Evolutionary conservation across 108 stramenopile species (phyloP), one percentile per base, ranked within the genome.

Genomic region (Conticribra guillardii): DNA sequence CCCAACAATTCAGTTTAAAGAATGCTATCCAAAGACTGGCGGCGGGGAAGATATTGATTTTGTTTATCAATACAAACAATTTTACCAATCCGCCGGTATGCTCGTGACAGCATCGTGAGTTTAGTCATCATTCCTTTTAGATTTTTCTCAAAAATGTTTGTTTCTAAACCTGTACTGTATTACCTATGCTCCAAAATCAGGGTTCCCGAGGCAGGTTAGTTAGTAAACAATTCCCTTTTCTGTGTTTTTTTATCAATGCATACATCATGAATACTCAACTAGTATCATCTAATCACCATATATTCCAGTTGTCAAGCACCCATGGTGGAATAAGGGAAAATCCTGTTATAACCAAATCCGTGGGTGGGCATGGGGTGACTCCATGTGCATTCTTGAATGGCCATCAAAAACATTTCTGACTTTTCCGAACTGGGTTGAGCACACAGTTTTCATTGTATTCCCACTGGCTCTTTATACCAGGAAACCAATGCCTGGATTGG

Each of bases 41-140:
- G 87, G 84, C 15, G 82, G 84, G 18, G 84, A 84, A 30, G 82
- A 83, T 48, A 78, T 83, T 53, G 85, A 84, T 44, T 72, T 84
- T 37, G 76, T 73, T 28, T 76, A 64, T 57, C 80, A 78, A 54
- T 74, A 29, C 54, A 78, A 79, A 68, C 14, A 66, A 14, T 65
- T 64, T 15, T 64, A 72, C 27, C n/a, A n/a, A n/a, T n/a, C n/a
- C n/a, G n/a, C n/a, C n/a, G n/a, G n/a, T n/a, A n/a, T n/a, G n/a
- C n/a, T n/a, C n/a, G n/a, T n/a, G n/a, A n/a, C n/a, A n/a, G n/a
- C n/a, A n/a, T n/a, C n/a, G n/a, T n/a, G n/a, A n/a, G n/a, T n/a
- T n/a, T n/a, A n/a, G n/a, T n/a, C n/a, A n/a, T n/a, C n/a, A n/a
- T n/a, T n/a, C n/a, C n/a, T n/a, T n/a, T n/a, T n/a, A n/a, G n/a